Evolutionary conservation across 1,139 yeast species (phyloP), one percentile per base, ranked within the genome.

Genomic region (Yamadazyma sp.): DNA sequence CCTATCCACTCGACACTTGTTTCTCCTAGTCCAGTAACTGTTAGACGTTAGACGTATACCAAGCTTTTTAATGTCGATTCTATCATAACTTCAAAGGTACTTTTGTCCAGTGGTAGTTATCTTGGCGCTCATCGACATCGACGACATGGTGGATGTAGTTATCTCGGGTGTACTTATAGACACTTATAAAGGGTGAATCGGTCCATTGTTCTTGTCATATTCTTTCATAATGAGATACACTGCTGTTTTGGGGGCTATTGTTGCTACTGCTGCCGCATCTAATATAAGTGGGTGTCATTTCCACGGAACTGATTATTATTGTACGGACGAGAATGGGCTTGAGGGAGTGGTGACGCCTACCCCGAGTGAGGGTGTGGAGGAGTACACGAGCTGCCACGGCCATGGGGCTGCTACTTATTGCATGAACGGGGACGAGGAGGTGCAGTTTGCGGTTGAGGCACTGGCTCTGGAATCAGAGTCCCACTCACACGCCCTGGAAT

Each of bases 281-380:
- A 20, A 18, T n/a, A 31, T 43, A 13, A 31, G 41, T 2, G 53
- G 48, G 12, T 64, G 70, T 39, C 68, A 64, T 38, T 52, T 54
- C 35, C 67, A 62, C 40, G 65, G 54, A 3, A 29, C 49, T 2
- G 45, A 43, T 4, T 58, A 52, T 27, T 52, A 43, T 31, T 64
- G 69, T 44, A 21, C 56, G 3, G 58, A 61, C 34, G 54, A 52
- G 1, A 31, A 49, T 10, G 67, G 67, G 4, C 42, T 31, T 15
- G 68, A 63, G 42, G 70, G 70, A 5, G 39, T 40, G 3, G 54
- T 64, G 11, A 35, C 44, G 4, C 69, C 69, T 4, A 48, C 54
- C 2, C 43, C 47, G 18, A 43, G 49, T 17, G 39, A 42, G 17
- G 55, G 59, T 1, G 62, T 62, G 4, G 23, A 44, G 16, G 50